Evolutionary conservation across 1,284 basidiomycete species (phyloP), one percentile per base, ranked within the genome.

Genomic region (Fomitopsis palustris): DNA sequence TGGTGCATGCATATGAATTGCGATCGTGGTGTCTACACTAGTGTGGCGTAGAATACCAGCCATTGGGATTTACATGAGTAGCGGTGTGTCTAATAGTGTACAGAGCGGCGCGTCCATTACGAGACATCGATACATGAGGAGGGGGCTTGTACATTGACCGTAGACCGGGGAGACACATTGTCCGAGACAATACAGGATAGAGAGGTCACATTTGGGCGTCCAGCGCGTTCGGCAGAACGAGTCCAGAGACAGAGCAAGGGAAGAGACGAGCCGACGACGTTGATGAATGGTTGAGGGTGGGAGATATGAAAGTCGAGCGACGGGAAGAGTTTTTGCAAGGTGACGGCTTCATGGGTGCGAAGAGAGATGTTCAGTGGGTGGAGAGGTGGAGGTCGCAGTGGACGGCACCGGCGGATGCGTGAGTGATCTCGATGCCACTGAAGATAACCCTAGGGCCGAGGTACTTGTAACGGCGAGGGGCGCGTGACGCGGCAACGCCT

Each of bases 371-470:
- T 37, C 12, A 37, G 4, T 37, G 35, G 51, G n/a, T 45, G 19
- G 53, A 55, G 41, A 66, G 43, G 19, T 60, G 64, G 37, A 64
- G 61, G 19, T 63, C 59, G 59, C 62, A 66, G 27, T 42, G 38
- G 9, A 59, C 61, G 21, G 57, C 43, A 41, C 55, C 61, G 23
- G 54, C 45, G 25, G 58, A 49, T 27, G 25, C 43, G 16, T 41
- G 38, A 38, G 35, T 35, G 29, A 62, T 37, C 14, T 55, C 53
- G 16, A 68, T 58, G 47, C 62, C 66, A 5, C 51, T 60, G 43
- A 66, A 69, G 25, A 56, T n/a, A 14, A 52, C 37, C 42, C 45
- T 58, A 10, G 43, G 25, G 35, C 57, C 57, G 19, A 67, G 52
- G 17, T 55, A 31, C 14, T 53, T 41, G 19, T 49, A 55, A 16